Evolutionary conservation across 176 grass and related monocot genomes (phyloP).

Genomic region (Musa troglodytarum): DNA sequence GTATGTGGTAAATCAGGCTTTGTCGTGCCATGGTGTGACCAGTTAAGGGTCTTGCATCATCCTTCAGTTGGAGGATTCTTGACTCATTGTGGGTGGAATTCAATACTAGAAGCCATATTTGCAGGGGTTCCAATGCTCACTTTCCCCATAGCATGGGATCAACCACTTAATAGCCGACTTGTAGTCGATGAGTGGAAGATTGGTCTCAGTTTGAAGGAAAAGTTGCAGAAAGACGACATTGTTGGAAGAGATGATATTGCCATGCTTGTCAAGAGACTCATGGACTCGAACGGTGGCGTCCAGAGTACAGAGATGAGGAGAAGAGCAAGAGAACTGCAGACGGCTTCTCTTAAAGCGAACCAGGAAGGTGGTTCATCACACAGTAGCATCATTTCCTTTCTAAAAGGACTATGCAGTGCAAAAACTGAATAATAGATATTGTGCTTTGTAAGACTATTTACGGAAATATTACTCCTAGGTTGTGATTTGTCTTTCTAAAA

Average conservation of each 20-base stretch:
- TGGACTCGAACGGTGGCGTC: conserved; percentile 25
- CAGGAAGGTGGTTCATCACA: conserved; percentile 28
- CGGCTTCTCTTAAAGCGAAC: conserved; percentile 22
- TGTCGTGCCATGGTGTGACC: conserved; percentile 40
- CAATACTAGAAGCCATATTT: conserved; percentile 34
- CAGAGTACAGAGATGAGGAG: conserved; percentile 28
- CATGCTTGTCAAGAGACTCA: conserved; percentile 21
- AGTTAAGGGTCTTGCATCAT: conserved; percentile 37
- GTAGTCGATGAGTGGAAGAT: conserved; percentile 37
- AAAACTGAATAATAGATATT: not conserved
- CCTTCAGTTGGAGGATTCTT: conserved; percentile 42
- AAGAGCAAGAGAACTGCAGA: conserved; percentile 19
- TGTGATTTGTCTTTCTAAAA: too few relatives aligned
- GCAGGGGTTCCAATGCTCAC: conserved; percentile 38
- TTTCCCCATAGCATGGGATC: conserved; percentile 33
- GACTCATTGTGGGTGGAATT: conserved; percentile 52
- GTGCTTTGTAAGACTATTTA: too few relatives aligned
- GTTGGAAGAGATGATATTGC: conserved; percentile 34
- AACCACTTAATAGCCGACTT: conserved; percentile 25
- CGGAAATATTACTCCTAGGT: too few relatives aligned
- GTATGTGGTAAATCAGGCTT: conserved; percentile 15
- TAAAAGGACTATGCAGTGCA: conserved; percentile 6
- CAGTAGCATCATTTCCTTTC: conserved; percentile 29
- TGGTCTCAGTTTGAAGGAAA: conserved; percentile 35
- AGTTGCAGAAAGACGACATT: conserved; percentile 20